A percentile compares a stretch with the other conserved stretches of the same genome.
Evolutionary conservation across 2,329 filamentous ascomycete species (phyloP).

Genomic region (Alternaria triticimaculans): DNA sequence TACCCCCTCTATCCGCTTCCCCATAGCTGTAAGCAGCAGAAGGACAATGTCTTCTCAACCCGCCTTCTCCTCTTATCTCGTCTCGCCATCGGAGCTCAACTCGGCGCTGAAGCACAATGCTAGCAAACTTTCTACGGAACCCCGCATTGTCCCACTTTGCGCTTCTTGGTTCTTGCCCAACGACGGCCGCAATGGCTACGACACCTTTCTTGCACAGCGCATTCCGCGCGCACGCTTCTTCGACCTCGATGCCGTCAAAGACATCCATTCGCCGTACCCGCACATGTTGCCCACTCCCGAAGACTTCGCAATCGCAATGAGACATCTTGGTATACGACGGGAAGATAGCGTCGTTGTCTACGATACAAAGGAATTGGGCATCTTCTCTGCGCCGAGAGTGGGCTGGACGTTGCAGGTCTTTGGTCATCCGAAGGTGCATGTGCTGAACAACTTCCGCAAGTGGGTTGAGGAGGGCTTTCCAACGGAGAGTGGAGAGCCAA

Average conservation of each 20-base stretch:
- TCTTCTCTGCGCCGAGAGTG: constrained; percentile 92
- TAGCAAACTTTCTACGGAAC: constrained; percentile 78
- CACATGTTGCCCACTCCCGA: constrained; percentile 91
- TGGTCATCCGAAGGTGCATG: constrained; percentile 84
- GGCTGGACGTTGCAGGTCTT: constrained; percentile 93
- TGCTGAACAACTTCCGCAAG: constrained; percentile 94
- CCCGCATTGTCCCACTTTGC: constrained; percentile 86
- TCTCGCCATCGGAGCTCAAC: constrained; percentile 82
- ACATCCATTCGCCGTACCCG: constrained; percentile 86
- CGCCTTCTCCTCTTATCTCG: constrained; percentile 78
- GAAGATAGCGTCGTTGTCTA: constrained; percentile 95
- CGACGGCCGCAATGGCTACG: constrained; percentile 79
- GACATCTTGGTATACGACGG: constrained; percentile 80
- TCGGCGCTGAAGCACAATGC: constrained; percentile 84
- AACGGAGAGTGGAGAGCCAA: constrained; percentile 76
- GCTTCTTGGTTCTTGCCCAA: constrained; percentile 97
- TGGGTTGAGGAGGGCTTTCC: constrained; percentile 87
- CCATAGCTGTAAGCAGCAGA: constrained; percentile 17
- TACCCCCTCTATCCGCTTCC: constrained; percentile 15
- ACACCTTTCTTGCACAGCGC: constrained; percentile 80
- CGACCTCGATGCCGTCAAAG: constrained; percentile 90
- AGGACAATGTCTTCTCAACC: constrained; percentile 40
- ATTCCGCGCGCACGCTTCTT: constrained; percentile 95
- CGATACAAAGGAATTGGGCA: constrained; percentile 86
- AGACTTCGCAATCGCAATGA: constrained; percentile 87